These are phyloP conservation scores for Wickerhamiella kurtzmanii DNA, from an alignment of 805 yeast species.

Conservation along the genomic window DNA sequence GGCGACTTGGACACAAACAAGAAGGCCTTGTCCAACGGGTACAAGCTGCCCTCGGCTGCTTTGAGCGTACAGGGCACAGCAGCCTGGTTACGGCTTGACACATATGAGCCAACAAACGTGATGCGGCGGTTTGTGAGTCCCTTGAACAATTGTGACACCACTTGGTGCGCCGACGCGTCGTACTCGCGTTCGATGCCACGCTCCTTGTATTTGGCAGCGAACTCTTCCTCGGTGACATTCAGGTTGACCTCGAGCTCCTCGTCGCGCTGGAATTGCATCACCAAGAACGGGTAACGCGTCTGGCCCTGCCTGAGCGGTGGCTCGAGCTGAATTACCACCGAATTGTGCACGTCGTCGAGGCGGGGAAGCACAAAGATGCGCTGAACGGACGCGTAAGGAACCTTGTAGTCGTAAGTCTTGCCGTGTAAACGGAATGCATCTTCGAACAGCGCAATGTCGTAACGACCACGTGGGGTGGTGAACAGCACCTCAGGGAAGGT, in stretches of 20 bases:
- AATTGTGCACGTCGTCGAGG: conserved; percentile 83
- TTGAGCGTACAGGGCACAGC: conserved; percentile 86
- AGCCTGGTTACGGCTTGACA: conserved; percentile 62
- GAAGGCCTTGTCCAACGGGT: conserved; percentile 84
- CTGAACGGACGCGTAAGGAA: conserved; percentile 80
- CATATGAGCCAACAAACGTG: conserved; percentile 70
- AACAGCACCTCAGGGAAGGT: conserved; percentile 83
- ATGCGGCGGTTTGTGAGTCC: conserved; percentile 83
- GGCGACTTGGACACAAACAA: conserved; percentile 91
- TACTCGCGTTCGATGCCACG: conserved; percentile 51
- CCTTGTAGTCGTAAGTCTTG: conserved; percentile 92
- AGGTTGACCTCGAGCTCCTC: conserved; percentile 86
- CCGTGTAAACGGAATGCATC: conserved; percentile 84
- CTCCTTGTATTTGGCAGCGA: conserved; percentile 58
- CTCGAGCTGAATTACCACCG: conserved; percentile 78
- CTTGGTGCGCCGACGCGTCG: conserved; percentile 76
- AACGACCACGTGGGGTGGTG: conserved; percentile 96
- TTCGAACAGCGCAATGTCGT: conserved; percentile 88
- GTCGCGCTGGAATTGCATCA: conserved; percentile 75
- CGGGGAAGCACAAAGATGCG: conserved; percentile 85
- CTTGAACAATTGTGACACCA: conserved; percentile 72
- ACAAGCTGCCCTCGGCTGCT: conserved; percentile 88
- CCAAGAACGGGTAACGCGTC: conserved; percentile 86
- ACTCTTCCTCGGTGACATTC: conserved; percentile 73
- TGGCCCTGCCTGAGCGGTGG: conserved; percentile 98